Evolutionary conservation across 2,329 filamentous ascomycete genomes (phyloP), one percentile per base, ranked within the genome.

Genomic region (Magnaporthiopsis incrustans): DNA sequence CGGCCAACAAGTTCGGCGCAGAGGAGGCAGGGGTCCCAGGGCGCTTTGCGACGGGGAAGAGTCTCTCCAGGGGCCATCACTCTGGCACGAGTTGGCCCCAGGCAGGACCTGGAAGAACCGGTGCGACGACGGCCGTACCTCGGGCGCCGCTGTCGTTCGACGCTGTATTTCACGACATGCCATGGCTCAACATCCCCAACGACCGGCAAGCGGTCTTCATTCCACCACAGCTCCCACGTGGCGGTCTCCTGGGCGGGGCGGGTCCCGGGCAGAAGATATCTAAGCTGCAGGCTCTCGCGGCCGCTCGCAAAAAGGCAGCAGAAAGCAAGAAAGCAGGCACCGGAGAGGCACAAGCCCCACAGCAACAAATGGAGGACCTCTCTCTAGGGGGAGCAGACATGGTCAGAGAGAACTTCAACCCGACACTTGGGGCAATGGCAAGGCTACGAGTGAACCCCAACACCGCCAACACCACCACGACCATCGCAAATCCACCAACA

Each of bases 271-370:
- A 85, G 3, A 95, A 93, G 71, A 82, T 90, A 75, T 96, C 94
- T 6, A 99, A 99, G 71, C 80, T 99, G 59, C 94, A 96, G 70
- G 92, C 92, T 60, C 79, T 99, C 57, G 93, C 94, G 62, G 92
- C 92, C 44, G 89, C 91, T 63, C 84, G 92, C 33, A 93, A 91
- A 76, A 96, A 92, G 75, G 87, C 87, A 18, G 87, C 87, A 35
- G 87, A 89, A 56, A 87, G 84, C 69, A 78, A 74, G 53, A 69
- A 70, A 25, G 63, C 62, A 27, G 59, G 18, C 7, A 3, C 65
- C 14, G 33, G 67, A 76, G 70, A 67, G 73, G 59, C 67, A 14
- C 32, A 59, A 27, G n/a, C 22, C 15, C 26, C 57, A n/a, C 62
- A 63, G 30, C 53, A 66, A 25, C 65, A 69, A 35, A 64, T 72